Conservation (phyloP, 2,329 filamentous ascomycete genomes). For the Colletotrichum kahawae region DNA sequence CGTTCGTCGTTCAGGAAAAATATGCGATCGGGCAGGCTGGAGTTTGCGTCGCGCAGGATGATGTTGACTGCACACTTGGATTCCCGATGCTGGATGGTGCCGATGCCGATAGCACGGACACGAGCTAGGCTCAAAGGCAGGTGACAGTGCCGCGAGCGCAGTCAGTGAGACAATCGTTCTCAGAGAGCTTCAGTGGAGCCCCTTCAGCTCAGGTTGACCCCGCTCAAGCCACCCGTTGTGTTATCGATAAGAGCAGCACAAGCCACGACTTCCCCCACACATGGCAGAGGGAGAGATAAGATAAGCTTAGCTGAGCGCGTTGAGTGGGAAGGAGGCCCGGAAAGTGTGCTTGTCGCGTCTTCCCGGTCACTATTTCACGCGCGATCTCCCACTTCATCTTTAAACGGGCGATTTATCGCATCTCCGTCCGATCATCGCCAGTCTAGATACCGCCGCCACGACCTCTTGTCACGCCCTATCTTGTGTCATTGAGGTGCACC, state of each 20-base stretch:
- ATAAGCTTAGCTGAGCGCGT: conserved; percentile 5
- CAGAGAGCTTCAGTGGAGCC: background rate
- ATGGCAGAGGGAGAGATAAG: background rate
- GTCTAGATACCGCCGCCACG: background rate
- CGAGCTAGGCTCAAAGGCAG: background rate
- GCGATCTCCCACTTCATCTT: background rate
- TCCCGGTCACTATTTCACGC: conserved; percentile 4
- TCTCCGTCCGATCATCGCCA: background rate
- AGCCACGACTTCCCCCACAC: conserved; percentile 5
- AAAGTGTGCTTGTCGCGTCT: conserved; percentile 18
- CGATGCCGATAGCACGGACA: background rate
- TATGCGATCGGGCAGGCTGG: background rate
- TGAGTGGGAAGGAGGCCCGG: conserved; percentile 8
- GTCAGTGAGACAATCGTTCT: background rate
- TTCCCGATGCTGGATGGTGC: background rate
- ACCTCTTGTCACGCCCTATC: background rate
- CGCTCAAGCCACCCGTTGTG: background rate
- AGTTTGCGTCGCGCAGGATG: background rate
- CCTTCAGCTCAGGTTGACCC: background rate
- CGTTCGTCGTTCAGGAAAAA: background rate
- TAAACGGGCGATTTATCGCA: background rate
- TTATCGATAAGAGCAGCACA: background rate
- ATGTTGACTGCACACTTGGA: background rate
- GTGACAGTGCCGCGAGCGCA: background rate
- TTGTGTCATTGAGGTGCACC: background rate